Percentiles rank a stretch among this genome's conserved stretches.
Conservation (phyloP, 306 rosid species). For the Nissolia schottii region DNA sequence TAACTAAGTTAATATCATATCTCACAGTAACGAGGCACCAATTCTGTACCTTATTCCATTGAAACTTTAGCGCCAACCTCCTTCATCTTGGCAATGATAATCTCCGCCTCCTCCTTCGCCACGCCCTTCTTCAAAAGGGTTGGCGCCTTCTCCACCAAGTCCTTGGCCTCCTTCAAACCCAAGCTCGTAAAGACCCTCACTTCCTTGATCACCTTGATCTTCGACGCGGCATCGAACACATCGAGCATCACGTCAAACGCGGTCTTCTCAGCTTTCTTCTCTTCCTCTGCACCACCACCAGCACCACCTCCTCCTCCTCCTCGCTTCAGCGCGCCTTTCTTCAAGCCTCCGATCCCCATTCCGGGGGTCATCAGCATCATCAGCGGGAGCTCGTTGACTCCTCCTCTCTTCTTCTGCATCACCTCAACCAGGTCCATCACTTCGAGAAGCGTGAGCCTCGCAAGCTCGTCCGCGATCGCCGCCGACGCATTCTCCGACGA, state of each 20-base stretch:
- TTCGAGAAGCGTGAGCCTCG: conserved; percentile 62
- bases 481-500: conserved; percentile 41
- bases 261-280: conserved; percentile 64
- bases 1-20: not conserved
- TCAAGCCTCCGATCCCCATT: conserved; percentile 52
- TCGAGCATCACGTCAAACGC: conserved; percentile 87
- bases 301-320: conserved; percentile 6
- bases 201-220: conserved; percentile 90
- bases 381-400: conserved; percentile 69
- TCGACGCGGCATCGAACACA: conserved; percentile 67
- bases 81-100: conserved; percentile 78
- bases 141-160: conserved; percentile 89
- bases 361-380: conserved; percentile 86
- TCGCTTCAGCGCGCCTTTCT: conserved; percentile 35
- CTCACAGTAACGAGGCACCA: not conserved
- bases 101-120: conserved; percentile 82
- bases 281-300: not conserved
- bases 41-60: conserved; percentile 66
- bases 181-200: conserved; percentile 80
- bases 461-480: conserved; percentile 69
- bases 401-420: conserved; percentile 60
- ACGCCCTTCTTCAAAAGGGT: conserved; percentile 86
- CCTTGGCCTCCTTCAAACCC: conserved; percentile 99
- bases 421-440: conserved; percentile 74
- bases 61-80: conserved; percentile 83